phyloP scores from a whole-genome alignment of 208 protist species.

The Tritrichomonas musculus region DNA sequence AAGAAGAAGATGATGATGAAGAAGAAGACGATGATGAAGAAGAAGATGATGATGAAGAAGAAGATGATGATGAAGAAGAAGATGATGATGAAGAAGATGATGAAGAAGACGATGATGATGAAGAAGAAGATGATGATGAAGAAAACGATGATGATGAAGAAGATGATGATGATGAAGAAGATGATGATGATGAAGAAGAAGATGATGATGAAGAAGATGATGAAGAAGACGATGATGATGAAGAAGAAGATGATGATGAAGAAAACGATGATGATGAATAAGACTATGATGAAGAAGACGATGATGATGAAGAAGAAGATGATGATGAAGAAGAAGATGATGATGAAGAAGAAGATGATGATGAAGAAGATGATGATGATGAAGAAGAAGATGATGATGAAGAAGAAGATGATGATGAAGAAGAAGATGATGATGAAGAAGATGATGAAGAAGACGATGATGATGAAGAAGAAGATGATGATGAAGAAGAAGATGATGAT shows the following conservation, averaged over 20 bases:
- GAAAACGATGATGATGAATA: no score
- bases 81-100: constrained; percentile 47
- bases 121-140: no score
- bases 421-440: background rate
- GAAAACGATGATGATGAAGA: constrained; percentile 42
- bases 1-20: background rate
- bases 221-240: no score
- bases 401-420: constrained; percentile 3
- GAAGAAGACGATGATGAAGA: no score
- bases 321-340: constrained; percentile 47
- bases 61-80: constrained; percentile 28
- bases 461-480: background rate
- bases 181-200: constrained; percentile 43
- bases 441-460: no score
- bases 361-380: constrained; percentile 30
- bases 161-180: constrained; percentile 46
- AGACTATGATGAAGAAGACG: no score
- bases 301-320: no score
- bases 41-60: constrained; percentile 37
- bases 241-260: no score
- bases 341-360: constrained; percentile 46
- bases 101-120: no score
- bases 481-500: constrained; percentile 28
- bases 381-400: constrained; percentile 26
- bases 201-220: constrained; percentile 44